Evolutionary conservation across 345 rosid species (phyloP).

Genomic region (Moricandia moricandioides): DNA sequence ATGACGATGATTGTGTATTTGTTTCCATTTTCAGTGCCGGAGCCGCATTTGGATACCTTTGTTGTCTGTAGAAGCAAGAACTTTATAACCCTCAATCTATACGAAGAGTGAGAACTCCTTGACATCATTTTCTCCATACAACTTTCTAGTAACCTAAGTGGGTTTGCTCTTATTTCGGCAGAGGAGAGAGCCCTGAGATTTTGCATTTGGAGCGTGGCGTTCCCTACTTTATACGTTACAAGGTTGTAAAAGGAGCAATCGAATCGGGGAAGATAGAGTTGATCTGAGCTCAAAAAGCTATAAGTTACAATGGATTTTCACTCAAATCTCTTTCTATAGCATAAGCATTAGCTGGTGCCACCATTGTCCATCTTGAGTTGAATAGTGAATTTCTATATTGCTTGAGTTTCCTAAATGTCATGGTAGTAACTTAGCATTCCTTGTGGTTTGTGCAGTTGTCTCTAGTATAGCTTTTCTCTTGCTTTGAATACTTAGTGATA

Average conservation of each 20-base stretch:
- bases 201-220: slow-evolving; percentile 34
- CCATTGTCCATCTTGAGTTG: not conserved
- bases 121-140: slow-evolving; percentile 19
- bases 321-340: not conserved
- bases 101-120: slow-evolving; percentile 36
- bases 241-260: slow-evolving; percentile 29
- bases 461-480: not conserved
- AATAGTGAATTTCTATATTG: not conserved
- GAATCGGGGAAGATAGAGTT: slow-evolving; percentile 37
- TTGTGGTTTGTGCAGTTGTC: not conserved
- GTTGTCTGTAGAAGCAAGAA: slow-evolving; percentile 62
- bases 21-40: slow-evolving; percentile 46
- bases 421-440: not conserved
- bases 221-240: slow-evolving; percentile 39
- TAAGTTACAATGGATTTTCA: not conserved
- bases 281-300: slow-evolving; percentile 16
- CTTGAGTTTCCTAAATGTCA: not conserved
- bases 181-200: slow-evolving; percentile 38
- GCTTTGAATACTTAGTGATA: not conserved
- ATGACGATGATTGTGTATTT: not conserved
- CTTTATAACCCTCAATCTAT: slow-evolving; percentile 50
- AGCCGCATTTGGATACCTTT: slow-evolving; percentile 64
- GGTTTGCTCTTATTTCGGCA: not conserved
- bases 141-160: slow-evolving; percentile 1
- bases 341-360: not conserved